Percentiles rank a stretch among this genome's conserved stretches.
phyloP scores from a whole-genome alignment of 495 filamentous ascomycete genomes.

The Penicillium lividum region DNA sequence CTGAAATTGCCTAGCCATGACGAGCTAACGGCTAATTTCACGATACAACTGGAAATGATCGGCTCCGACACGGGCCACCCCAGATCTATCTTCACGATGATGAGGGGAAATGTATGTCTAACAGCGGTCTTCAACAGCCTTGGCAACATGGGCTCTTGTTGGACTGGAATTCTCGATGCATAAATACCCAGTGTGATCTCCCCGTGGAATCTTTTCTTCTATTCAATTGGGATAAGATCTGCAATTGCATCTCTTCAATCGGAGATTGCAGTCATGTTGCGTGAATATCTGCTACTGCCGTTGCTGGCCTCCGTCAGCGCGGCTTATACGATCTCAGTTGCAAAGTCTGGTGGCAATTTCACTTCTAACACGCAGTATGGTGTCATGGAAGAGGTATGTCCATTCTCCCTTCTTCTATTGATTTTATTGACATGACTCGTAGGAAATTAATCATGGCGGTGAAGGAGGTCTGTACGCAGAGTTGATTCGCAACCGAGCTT shows the following conservation, averaged over 20 bases:
- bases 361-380: constrained; percentile 57
- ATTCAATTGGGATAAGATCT: neutral
- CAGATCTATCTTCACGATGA: neutral
- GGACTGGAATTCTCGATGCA: neutral
- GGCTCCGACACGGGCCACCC: neutral
- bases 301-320: constrained; percentile 31
- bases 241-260: neutral
- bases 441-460: constrained; percentile 75
- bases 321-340: constrained; percentile 41
- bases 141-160: neutral
- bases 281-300: constrained; percentile 27
- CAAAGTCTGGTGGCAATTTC: constrained; percentile 51
- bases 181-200: neutral
- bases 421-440: constrained; percentile 5
- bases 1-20: neutral
- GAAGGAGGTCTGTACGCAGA: constrained; percentile 79
- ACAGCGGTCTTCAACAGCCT: neutral
- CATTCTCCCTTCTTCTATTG: neutral
- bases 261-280: constrained; percentile 10
- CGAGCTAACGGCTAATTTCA: neutral
- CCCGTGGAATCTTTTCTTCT: neutral
- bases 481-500: constrained; percentile 69
- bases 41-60: neutral
- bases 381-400: constrained; percentile 56
- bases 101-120: neutral